These are phyloP conservation scores for Penicillium olsonii DNA, from an alignment of 2,329 filamentous ascomycete species.

Conservation along the genomic window DNA sequence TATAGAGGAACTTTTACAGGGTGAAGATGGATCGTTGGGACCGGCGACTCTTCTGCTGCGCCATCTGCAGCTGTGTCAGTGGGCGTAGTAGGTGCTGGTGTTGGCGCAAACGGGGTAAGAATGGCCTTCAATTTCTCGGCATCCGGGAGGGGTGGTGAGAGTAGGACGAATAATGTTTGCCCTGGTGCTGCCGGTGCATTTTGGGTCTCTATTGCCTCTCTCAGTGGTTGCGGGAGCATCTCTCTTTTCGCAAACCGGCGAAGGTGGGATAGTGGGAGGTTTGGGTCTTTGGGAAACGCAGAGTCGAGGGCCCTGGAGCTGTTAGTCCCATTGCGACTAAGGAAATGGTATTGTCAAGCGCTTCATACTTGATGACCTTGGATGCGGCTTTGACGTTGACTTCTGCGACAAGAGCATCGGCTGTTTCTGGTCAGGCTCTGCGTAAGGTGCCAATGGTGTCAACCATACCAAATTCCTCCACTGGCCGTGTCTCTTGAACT, in stretches of 20 bases:
- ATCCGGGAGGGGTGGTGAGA: conserved; percentile 44
- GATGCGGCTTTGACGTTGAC: conserved; percentile 47
- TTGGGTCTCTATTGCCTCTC: conserved; percentile 20
- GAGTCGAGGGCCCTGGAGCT: conserved; percentile 39
- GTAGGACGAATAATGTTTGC: conserved; percentile 44
- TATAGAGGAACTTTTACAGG: conserved; percentile 42
- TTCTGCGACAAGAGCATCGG: conserved; percentile 46
- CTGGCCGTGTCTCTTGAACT: conserved; percentile 44
- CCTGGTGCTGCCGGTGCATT: conserved; percentile 10
- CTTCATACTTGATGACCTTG: conserved; percentile 45
- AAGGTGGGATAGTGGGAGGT: conserved; percentile 38
- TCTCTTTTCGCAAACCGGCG: conserved; percentile 44
- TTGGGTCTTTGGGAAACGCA: conserved; percentile 36
- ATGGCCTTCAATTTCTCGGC: conserved; percentile 34
- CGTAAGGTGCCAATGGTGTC: neutral
- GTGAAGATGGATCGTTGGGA: conserved; percentile 28
- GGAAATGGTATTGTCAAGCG: neutral
- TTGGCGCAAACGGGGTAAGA: conserved; percentile 39
- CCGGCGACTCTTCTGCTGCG: neutral
- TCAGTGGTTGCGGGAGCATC: conserved; percentile 35
- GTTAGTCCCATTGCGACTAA: neutral
- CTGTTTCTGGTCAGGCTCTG: conserved; percentile 29
- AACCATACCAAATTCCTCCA: conserved; percentile 43
- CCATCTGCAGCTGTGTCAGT: neutral
- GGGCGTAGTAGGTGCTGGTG: conserved; percentile 4